phyloP scores from a whole-genome alignment of 805 yeast genomes.

The Limtongia smithiae region DNA sequence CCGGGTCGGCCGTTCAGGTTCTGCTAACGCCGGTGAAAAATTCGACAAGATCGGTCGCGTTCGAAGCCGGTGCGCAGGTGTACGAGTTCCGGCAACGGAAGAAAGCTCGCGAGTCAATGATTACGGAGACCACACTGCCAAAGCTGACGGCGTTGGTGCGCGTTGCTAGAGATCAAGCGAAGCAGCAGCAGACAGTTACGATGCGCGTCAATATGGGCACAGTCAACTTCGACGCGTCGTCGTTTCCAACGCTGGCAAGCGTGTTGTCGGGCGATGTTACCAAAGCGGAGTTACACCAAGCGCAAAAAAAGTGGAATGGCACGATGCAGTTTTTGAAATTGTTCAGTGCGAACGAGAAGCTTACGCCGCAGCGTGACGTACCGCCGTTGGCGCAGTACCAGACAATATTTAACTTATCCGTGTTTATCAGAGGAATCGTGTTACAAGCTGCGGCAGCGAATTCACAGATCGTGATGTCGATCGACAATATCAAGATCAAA shows the following conservation, averaged over 20 bases:
- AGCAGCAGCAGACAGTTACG: not conserved
- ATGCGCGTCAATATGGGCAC: conserved; percentile 15
- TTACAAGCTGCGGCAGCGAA: conserved; percentile 13
- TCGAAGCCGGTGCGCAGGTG: conserved; percentile 26
- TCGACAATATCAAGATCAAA: conserved; percentile 18
- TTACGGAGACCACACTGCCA: conserved; percentile 22
- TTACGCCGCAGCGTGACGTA: not conserved
- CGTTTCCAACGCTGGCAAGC: conserved; percentile 24
- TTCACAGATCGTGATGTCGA: conserved; percentile 11
- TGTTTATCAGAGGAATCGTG: conserved; percentile 13
- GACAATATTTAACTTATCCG: conserved; percentile 6
- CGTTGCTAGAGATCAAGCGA: conserved; percentile 6
- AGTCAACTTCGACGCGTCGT: conserved; percentile 21
- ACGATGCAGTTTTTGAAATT: conserved; percentile 1
- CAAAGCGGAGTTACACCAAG: conserved; percentile 14
- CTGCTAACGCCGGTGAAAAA: conserved; percentile 5
- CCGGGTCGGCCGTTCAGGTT: conserved; percentile 19
- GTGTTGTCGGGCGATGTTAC: conserved; percentile 26
- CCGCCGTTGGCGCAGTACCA: not conserved
- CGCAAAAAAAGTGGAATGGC: conserved; percentile 18
- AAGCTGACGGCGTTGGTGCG: conserved; percentile 14
- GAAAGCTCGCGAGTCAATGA: conserved; percentile 19
- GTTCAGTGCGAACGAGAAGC: not conserved
- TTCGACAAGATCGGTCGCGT: conserved; percentile 9
- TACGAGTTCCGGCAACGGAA: conserved; percentile 23